phyloP scores from a whole-genome alignment of 1,284 basidiomycete genomes.

The Boletus mariae region DNA sequence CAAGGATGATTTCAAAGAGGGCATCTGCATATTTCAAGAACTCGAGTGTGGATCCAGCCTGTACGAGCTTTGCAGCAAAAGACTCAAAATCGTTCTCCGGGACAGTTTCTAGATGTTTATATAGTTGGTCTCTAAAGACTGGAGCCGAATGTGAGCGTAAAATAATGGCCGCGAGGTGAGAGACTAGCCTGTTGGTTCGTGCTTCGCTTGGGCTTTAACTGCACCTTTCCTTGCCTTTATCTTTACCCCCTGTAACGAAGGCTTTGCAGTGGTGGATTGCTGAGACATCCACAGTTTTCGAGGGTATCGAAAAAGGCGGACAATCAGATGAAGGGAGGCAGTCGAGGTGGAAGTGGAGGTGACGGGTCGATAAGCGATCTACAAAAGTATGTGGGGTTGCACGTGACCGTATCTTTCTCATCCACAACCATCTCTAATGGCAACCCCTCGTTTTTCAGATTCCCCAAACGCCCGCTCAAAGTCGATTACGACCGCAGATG shows the following conservation, averaged over 20 bases:
- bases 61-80: conserved; percentile 81
- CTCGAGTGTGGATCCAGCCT: conserved; percentile 89
- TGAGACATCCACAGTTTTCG: conserved; percentile 77
- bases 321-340: conserved; percentile 11
- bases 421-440: conserved; percentile 23
- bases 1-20: conserved; percentile 92
- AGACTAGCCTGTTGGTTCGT: conserved; percentile 70
- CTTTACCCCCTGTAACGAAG: conserved; percentile 83
- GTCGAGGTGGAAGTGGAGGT: not conserved
- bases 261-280: conserved; percentile 75
- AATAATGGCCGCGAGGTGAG: conserved; percentile 7
- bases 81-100: conserved; percentile 79
- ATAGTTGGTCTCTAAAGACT: conserved; percentile 96
- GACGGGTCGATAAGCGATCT: conserved; percentile 27
- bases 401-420: conserved; percentile 19
- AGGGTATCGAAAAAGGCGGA: conserved; percentile 33
- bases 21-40: conserved; percentile 94
- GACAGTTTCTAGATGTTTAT: conserved; percentile 89
- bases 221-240: conserved; percentile 86
- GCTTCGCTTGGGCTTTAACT: conserved; percentile 83
- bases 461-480: conserved; percentile 69
- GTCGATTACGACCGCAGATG: conserved; percentile 68
- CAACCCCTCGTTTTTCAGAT: conserved; percentile 27
- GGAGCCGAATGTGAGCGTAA: conserved; percentile 13
- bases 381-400: conserved; percentile 10